Base-by-base conservation (phyloP, 2,329 filamentous ascomycete species). In the Penicillium sp. region DNA sequence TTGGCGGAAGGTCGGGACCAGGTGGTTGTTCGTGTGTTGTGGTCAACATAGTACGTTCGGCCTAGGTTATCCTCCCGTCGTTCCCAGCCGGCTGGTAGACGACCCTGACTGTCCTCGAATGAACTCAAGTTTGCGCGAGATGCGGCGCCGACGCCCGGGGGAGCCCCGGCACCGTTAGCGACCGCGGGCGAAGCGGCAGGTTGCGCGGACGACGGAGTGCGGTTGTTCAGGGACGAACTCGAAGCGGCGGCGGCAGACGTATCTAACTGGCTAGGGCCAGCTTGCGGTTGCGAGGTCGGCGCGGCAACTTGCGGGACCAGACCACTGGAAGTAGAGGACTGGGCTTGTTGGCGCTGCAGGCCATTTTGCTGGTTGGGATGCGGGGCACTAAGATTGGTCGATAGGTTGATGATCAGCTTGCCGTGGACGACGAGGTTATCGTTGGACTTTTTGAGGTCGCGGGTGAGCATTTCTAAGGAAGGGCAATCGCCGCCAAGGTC, bases 371-470 rank as follows among this genome's bases (percentile, higher is more conserved):
- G 73, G 71, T 52, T 60, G 47, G 79, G 78, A 46, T 82, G 76
- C 5, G 88, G 85, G 11, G 77, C 68, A 29, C 76, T 72, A 13
- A 96, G 76, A 62, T 98, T 95, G 35, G 90, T 95, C 8, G 90
- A 95, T 9, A 98, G 73, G 62, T 94, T 96, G 47, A 98, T 80
- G 55, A 98, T 98, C 38, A 98, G 78, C 68, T 96, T 96, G 47
- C 92, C 92, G 61, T 98, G 89, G 22, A 98, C 92, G 39, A 96
- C 88, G 32, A 98, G 79, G 61, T 96, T 96, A 63, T 98, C 92
- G 43, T 88, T 95, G 4, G 92, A 95, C 67, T 95, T 96, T 64
- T 96, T 95, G 22, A 98, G 75, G 64, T 98, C 92, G 51, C 88
- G 76, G 34, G 92, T 96, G 60, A 98, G 85, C 90, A 96, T 98